Base-by-base conservation (phyloP, 140 eudicot genomes). In the Bidens hawaiensis region DNA sequence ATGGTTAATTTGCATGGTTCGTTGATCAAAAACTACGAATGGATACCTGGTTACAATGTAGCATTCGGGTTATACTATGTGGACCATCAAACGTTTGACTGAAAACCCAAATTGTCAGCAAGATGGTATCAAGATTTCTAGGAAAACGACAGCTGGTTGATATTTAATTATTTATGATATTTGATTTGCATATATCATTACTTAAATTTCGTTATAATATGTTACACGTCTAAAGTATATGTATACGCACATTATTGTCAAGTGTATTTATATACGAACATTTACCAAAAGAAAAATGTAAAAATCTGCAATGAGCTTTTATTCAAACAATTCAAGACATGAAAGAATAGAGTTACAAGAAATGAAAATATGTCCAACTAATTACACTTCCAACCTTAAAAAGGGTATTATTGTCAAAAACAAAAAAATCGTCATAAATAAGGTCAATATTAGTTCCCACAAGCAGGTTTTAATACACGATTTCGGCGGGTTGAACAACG, bases 1-100 rank as follows among this genome's bases (percentile, higher is more conserved):
- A 86, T 15, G 96, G 98, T 41, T 87, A 90, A 63, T 87, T 91
- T 26, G 25, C 79, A 75, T 87, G 97, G 97, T 76, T n/a, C 82
- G 1, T 80, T 89, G 53, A 80, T 86, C 89, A 95, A 91, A 50
- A 72, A 80, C 71, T 87, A 77, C 9, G 98, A 91, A 77, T 87
- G 87, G 95, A 6, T 64, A 11, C 1, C 5, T 16, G 96, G 98
- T 1, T 87, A 76, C 48, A 16, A 25, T 25, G 25, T 36, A 31
- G 78, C 67, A 48, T 85, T 70, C 6, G 98, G 98, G 21, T 51
- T 91, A 19, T 56, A 84, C 64, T 71, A 80, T 43, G 82, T 91
- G 5, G 87, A 91, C 47, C 81, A 24, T n/a, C 22, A n/a, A 19
- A 87, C 95, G 0, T 69, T 82, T 31, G 64, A 76, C 31, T 79